Evolutionary conservation across 768 basidiomycete species (phyloP).

Genomic region (Leccinum imitatum): DNA sequence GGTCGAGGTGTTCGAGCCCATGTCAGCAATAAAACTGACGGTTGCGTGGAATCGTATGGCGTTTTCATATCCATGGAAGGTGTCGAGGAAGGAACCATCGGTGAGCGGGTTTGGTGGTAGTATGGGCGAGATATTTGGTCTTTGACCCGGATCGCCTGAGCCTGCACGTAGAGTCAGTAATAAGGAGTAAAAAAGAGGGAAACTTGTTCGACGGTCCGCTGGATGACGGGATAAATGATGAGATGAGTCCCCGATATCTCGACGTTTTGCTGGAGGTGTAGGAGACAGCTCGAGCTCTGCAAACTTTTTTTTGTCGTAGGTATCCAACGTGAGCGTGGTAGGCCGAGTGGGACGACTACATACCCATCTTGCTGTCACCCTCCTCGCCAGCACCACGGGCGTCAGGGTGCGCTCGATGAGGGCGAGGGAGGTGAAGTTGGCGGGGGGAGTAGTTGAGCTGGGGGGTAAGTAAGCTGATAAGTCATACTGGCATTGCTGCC

Average conservation of each 20-base stretch:
- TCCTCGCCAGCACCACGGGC: conserved; percentile 70
- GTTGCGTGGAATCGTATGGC: too few relatives aligned
- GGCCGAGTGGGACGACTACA: conserved; percentile 21
- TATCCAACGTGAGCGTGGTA: conserved; percentile 40
- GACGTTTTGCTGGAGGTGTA: conserved; percentile 97
- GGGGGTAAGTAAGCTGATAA: too few relatives aligned
- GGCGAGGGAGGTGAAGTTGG: too few relatives aligned
- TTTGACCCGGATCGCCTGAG: conserved; percentile 48
- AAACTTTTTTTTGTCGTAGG: conserved; percentile 96
- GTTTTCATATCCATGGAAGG: conserved; percentile 74
- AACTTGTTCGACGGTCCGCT: conserved; percentile 78
- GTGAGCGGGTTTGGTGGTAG: conserved; percentile 66
- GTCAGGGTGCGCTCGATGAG: too few relatives aligned
- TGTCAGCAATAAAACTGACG: too few relatives aligned
- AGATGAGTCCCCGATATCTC: conserved; percentile 97
- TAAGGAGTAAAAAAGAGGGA: conserved; percentile 11
- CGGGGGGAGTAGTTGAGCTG: too few relatives aligned
- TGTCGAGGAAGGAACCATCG: conserved; percentile 90
- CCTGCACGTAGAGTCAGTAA: conserved; percentile 25
- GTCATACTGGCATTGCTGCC: too few relatives aligned
- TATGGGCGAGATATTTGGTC: conserved; percentile 74
- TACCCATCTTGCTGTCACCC: conserved; percentile 79
- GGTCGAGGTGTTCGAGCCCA: too few relatives aligned
- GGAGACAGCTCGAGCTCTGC: conserved; percentile 94
- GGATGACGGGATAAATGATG: conserved; percentile 85